phyloP scores from a whole-genome alignment of 345 rosid genomes.

The Syzygium oleosum region DNA sequence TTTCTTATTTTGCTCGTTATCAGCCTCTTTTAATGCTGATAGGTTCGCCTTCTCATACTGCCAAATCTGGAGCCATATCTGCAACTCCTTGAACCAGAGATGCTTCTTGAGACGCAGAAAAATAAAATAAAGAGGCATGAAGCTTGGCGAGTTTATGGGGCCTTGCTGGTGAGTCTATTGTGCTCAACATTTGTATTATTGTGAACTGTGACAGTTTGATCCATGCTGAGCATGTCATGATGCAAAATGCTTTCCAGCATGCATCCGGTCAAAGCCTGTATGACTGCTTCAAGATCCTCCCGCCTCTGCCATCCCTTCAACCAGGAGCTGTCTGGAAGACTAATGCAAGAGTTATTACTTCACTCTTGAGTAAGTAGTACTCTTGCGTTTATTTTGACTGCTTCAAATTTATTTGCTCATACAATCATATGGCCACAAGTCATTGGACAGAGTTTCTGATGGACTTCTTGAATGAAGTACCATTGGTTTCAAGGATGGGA shows the following conservation, averaged over 20 bases:
- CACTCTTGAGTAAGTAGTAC: slow-evolving; percentile 32
- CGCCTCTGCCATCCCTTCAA: slow-evolving; percentile 47
- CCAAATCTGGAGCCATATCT: slow-evolving; percentile 80
- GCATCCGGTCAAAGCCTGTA: slow-evolving; percentile 68
- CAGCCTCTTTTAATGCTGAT: slow-evolving; percentile 5
- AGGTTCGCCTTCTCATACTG: slow-evolving; percentile 76
- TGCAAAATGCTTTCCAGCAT: slow-evolving; percentile 33
- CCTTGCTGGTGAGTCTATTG: slow-evolving; percentile 51
- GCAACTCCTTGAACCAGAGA: slow-evolving; percentile 79
- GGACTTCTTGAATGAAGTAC: neutral
- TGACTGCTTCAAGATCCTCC: slow-evolving; percentile 68
- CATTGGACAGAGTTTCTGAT: neutral
- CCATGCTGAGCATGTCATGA: neutral
- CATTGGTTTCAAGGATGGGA: neutral
- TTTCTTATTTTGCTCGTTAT: neutral
- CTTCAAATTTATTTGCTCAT: neutral
- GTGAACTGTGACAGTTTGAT: neutral
- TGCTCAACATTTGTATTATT: neutral
- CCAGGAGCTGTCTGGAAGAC: slow-evolving; percentile 31
- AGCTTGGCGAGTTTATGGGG: slow-evolving; percentile 94
- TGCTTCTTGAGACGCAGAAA: slow-evolving; percentile 76
- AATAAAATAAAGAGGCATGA: slow-evolving; percentile 85
- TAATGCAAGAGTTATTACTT: slow-evolving; percentile 34
- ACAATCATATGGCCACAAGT: neutral
- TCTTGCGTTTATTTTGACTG: neutral